These are phyloP conservation scores for Nannochloropsis oceanica DNA, from an alignment of 108 stramenopile genomes.

Conservation along the genomic window DNA sequence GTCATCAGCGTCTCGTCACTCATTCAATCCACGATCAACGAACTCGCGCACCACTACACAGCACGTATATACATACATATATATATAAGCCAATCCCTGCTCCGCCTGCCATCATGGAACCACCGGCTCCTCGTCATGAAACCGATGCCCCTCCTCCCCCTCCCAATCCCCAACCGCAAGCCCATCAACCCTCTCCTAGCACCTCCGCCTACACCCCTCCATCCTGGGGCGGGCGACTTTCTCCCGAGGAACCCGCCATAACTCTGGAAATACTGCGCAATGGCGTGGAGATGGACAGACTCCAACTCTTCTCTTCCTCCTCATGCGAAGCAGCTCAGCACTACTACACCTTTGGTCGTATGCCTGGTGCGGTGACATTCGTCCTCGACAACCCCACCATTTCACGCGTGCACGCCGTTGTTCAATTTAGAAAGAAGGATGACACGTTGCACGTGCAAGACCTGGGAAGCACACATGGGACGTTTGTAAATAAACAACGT, in stretches of 20 bases:
- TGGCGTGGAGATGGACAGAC: neutral
- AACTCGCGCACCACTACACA: too few relatives aligned
- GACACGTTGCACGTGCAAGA: conserved; percentile 10
- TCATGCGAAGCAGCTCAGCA: neutral
- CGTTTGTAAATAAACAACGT: conserved; percentile 12
- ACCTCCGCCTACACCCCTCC: neutral
- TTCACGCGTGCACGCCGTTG: conserved; percentile 20
- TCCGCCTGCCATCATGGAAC: neutral
- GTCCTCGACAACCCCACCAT: conserved; percentile 11
- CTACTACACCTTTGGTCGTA: neutral
- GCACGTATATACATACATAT: too few relatives aligned
- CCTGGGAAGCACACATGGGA: conserved; percentile 26
- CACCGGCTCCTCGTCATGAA: neutral
- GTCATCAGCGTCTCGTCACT: too few relatives aligned
- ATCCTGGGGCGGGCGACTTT: neutral
- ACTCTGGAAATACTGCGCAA: neutral
- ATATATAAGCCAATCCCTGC: too few relatives aligned
- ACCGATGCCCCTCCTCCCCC: neutral
- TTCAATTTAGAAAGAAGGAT: conserved; percentile 6
- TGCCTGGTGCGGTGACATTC: neutral
- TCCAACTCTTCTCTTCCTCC: neutral
- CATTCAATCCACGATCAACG: too few relatives aligned
- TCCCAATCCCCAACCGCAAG: neutral
- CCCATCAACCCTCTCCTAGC: neutral
- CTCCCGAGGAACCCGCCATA: neutral